These are phyloP conservation scores for Pleodorina starrii DNA, from an alignment of 139 green algal genomes.

Conservation along the genomic window DNA sequence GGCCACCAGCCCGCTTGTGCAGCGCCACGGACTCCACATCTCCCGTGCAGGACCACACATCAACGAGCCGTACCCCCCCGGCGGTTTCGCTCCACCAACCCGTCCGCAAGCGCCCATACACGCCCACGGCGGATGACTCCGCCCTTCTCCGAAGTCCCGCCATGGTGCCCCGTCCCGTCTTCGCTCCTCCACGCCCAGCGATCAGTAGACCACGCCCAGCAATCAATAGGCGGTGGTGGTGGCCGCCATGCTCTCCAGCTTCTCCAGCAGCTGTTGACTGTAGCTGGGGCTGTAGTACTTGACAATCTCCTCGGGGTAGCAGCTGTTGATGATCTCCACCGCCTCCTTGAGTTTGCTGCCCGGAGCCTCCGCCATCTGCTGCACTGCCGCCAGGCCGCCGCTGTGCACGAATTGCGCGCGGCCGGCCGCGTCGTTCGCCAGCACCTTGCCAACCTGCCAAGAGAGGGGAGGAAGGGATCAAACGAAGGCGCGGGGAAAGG, in stretches of 20 bases:
- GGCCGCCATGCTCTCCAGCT: slow-evolving; percentile 80
- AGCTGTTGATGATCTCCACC: slow-evolving; percentile 90
- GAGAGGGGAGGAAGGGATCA: neutral
- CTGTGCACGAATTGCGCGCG: slow-evolving; percentile 86
- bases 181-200: too few species aligned
- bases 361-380: slow-evolving; percentile 82
- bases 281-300: slow-evolving; percentile 91
- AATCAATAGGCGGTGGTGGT: slow-evolving; percentile 38
- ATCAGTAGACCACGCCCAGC: too few species aligned
- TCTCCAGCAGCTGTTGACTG: slow-evolving; percentile 83
- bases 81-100: too few species aligned
- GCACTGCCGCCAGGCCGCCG: slow-evolving; percentile 87
- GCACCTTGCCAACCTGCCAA: slow-evolving; percentile 79
- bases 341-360: slow-evolving; percentile 83
- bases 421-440: slow-evolving; percentile 83
- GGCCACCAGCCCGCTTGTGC: too few species aligned
- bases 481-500: neutral
- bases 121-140: too few species aligned
- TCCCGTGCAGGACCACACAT: too few species aligned
- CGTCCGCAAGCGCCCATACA: too few species aligned
- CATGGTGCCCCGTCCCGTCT: too few species aligned
- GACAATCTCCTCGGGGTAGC: slow-evolving; percentile 86
- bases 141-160: too few species aligned
- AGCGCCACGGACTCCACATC: too few species aligned
- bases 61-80: too few species aligned